Base-by-base conservation (phyloP, 2,329 filamentous ascomycete genomes). In the Exutisphaerella laricina region DNA sequence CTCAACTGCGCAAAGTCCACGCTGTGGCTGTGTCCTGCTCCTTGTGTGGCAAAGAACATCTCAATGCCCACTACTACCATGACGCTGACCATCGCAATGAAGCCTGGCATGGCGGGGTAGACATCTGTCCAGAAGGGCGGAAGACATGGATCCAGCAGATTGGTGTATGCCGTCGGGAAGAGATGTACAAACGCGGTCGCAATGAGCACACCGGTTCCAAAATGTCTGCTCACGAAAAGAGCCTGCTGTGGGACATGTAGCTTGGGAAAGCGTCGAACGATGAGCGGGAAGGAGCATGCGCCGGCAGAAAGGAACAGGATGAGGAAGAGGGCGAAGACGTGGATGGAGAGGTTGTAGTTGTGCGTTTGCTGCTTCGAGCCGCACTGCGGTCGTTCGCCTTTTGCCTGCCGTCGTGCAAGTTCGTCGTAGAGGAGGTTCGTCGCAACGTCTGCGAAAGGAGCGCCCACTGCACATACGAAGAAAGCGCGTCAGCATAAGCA, bases 11-110 rank as follows among this genome's bases (percentile, higher is more conserved):
- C 51, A 35, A 61, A 51, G 42, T 59, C 60, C 22, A 60, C 74
- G 9, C 69, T 66, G 58, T 82, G 78, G 35, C 73, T 70, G 58
- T 82, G 78, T 12, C 71, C 71, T 6, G 77, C 78, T 4, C 79
- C 79, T 59, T 75, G 74, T 40, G 82, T 84, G 0, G 88, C 88
- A 54, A 97, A 82, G 62, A 88, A 88, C 68, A 92, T 94, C 65
- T 97, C 90, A 39, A 96, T 76, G 2, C 80, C 78, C 5, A 94
- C 86, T 3, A 96, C 88, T 3, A 85, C 70, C 46, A 94, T 73
- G n/a, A 87, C 85, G 8, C 85, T 81, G 7, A 81, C 65, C 85
- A 94, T 90, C 43, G 86, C 84, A 34, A 94, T 78, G 35, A 92
- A 73, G 2, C 88, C 88, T 0, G 87, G 80, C 62, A 94, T 82